A percentile compares a stretch with the other conserved stretches of the same genome.
Evolutionary conservation across 2,329 filamentous ascomycete species (phyloP).

Genomic region (Penicillium olsonii): DNA sequence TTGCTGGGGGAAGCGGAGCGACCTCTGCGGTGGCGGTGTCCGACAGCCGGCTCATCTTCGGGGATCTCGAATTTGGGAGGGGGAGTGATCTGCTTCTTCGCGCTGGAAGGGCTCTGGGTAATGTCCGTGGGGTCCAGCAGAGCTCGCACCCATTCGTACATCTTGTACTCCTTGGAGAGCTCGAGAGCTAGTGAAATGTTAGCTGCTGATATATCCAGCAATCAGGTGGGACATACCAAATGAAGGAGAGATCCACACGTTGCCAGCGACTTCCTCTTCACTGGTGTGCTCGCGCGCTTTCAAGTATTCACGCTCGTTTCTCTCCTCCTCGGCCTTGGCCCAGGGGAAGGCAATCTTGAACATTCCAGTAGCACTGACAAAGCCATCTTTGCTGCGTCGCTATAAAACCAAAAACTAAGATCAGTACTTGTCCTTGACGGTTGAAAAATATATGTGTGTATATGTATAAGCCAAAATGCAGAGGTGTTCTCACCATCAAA

Average conservation of each 20-base stretch:
- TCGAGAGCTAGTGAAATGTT: conserved; percentile 64
- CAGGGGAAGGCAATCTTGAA: conserved; percentile 70
- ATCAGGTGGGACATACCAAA: conserved; percentile 57
- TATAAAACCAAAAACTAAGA: conserved; percentile 22
- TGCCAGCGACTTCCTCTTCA: conserved; percentile 89
- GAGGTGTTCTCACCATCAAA: conserved; percentile 69
- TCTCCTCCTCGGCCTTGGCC: conserved; percentile 62
- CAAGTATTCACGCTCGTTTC: conserved; percentile 68
- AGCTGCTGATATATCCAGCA: not conserved
- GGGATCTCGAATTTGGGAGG: conserved; percentile 76
- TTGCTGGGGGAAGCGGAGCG: conserved; percentile 62
- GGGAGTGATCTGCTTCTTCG: conserved; percentile 73
- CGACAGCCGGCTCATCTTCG: conserved; percentile 42
- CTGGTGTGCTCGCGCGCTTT: conserved; percentile 81
- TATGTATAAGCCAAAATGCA: not conserved
- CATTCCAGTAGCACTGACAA: conserved; percentile 68
- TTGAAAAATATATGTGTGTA: not conserved
- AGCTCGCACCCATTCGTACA: conserved; percentile 86
- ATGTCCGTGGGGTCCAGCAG: conserved; percentile 87
- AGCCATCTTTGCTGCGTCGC: conserved; percentile 67
- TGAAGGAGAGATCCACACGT: conserved; percentile 89
- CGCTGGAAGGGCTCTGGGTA: conserved; percentile 62
- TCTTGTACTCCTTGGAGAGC: conserved; percentile 83
- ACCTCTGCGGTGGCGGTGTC: conserved; percentile 53
- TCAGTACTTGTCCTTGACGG: not conserved